Evolutionary conservation across 805 yeast species (phyloP), one percentile per base, ranked within the genome.

Genomic region (Komagataella mondaviorum): DNA sequence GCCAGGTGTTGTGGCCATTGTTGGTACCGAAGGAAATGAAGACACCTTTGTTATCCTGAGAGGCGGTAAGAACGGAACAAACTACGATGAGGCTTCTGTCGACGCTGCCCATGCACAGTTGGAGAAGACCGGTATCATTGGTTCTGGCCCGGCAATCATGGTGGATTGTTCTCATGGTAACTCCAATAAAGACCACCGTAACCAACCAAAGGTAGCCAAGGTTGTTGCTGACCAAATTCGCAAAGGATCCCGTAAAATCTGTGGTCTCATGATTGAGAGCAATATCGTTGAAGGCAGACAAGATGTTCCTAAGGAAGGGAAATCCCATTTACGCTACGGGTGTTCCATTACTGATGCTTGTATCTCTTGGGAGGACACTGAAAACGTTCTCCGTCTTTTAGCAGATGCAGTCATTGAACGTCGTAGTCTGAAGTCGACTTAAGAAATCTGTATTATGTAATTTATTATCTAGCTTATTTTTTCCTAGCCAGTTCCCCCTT

Each of bases 111-210:
- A 88, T 71, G 72, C 66, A 36, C 78, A 78, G 64, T 77, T 88
- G 59, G 57, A 63, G 49, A 69, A 71, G 56, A 65, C 72, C 45
- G 51, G 47, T 12, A 46, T 51, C 23, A 66, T 71, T 43, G 69
- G 75, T 59, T 82, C 73, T 53, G 69, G 66, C 68, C 70, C 61
- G 54, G 73, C 76, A 52, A 68, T 88, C 60, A 93, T 93, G 99
- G 85, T 93, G 55, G 99, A 93, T 71, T 93, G 96, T 71, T 90
- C 97, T 48, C 99, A 93, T 70, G 99, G 96, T 61, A 93, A 93
- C 76, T 89, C 97, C 44, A 81, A 77, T 69, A 93, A 93, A 71
- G 93, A 93, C 72, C 89, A 79, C 82, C 79, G 81, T 65, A 93
- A 93, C 73, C 99, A 93, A 73, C 97, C 99, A 54, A 81, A 76